Base-by-base conservation (phyloP, 805 yeast species). In the Teunomyces barrocoloradensis region DNA sequence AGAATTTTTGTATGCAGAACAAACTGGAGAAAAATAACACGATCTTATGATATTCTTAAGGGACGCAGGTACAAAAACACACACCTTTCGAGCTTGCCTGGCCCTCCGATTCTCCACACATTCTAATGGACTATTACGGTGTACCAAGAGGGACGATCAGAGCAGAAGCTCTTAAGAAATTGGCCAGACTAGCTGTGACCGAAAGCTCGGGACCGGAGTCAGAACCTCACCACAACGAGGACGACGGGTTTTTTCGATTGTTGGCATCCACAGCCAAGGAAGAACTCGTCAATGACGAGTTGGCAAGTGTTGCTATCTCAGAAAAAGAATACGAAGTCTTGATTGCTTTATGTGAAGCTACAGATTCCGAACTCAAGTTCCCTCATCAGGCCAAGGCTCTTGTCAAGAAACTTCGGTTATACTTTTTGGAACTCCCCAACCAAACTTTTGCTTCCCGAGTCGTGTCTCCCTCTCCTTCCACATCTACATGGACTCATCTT, bases 261-360 rank as follows among this genome's bases (percentile, higher is more conserved):
- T 45, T 61, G 34, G 34, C 53, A 2, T 28, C 23, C 37, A 34
- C 49, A 10, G 41, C 50, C 12, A 47, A 39, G 13, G 46, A 40
- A 20, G 54, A 53, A 11, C 33, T 43, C 11, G 49, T 44, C 25
- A 46, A 45, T 18, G 44, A 48, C 15, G 53, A 25, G 15, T 52
- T 66, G 29, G 56, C 68, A 4, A 48, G 65, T 4, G 73, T 75
- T 13, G 77, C 80, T 12, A 69, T 80, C 49, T 64, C 80, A 1
- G 64, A 71, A 34, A 78, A 75, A 48, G 86, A 82, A 58, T 71
- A 73, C 48, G 87, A 84, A 52, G 74, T 78, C 4, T 66, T 84
- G 49, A 53, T 78, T 39, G 86, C 89, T 0, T 63, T 85, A 23
- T 79, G 85, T 50, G 68, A 69, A 23, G 66, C 73, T 9, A 58